Conservation (phyloP, 2,329 filamentous ascomycete species). For the Fusarium sp. region DNA sequence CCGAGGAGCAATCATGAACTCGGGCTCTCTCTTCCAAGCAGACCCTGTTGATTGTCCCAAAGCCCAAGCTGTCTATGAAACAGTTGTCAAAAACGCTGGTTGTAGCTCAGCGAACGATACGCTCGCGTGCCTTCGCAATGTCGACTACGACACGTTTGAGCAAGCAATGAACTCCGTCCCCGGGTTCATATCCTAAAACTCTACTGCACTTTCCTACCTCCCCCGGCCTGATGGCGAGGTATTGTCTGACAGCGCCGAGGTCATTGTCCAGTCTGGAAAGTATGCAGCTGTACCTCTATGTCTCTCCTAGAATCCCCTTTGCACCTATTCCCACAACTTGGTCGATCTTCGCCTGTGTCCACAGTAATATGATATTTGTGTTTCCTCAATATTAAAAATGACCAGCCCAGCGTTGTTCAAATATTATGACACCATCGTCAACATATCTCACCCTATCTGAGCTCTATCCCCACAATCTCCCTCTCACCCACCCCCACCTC, state of each 20-base stretch:
- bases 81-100: background rate
- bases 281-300: background rate
- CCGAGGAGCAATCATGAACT: background rate
- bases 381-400: background rate
- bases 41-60: background rate
- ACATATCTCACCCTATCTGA: background rate
- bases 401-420: background rate
- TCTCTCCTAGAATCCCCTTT: background rate
- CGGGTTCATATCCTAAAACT: background rate
- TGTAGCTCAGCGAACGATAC: background rate
- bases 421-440: background rate
- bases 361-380: background rate
- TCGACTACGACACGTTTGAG: background rate
- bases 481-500: background rate
- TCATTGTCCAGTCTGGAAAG: background rate
- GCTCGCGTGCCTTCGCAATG: background rate
- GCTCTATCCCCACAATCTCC: background rate
- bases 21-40: background rate
- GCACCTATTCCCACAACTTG: background rate
- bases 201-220: background rate
- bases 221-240: background rate
- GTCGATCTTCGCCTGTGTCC: background rate
- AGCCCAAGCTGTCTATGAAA: background rate
- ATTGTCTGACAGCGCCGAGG: background rate
- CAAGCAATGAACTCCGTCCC: background rate